Percentiles rank a stretch among this genome's conserved stretches.
phyloP scores from a whole-genome alignment of 2,329 filamentous ascomycete genomes.

The Chaetomiaceae sp. region DNA sequence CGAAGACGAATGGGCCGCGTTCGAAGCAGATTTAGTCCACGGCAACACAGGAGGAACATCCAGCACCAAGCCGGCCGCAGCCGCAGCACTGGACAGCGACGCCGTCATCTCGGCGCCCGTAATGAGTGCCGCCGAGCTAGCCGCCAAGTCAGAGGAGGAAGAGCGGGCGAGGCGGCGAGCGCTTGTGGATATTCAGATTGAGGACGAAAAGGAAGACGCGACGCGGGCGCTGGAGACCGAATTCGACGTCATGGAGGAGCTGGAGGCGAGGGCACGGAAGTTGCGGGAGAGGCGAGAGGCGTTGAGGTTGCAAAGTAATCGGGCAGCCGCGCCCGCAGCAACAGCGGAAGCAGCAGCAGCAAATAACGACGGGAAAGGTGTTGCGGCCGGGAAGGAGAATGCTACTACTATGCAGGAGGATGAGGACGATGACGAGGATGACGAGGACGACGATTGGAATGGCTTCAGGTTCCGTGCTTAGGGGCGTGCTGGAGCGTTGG shows the following conservation, averaged over 20 bases:
- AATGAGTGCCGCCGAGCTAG: conserved; percentile 59
- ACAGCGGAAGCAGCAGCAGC: conserved; percentile 22
- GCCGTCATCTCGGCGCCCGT: conserved; percentile 67
- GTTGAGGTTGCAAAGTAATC: conserved; percentile 39
- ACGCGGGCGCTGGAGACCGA: conserved; percentile 68
- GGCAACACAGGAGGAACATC: conserved; percentile 37
- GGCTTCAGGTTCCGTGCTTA: conserved; percentile 49
- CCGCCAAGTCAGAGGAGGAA: conserved; percentile 47
- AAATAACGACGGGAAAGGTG: conserved; percentile 25
- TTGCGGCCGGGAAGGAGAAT: conserved; percentile 32
- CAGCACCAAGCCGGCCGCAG: conserved; percentile 9
- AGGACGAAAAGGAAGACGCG: conserved; percentile 72
- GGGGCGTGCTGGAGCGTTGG: not conserved
- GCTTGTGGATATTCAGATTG: conserved; percentile 51
- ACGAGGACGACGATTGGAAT: conserved; percentile 55
- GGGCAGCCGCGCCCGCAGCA: conserved; percentile 9
- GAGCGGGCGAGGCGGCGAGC: conserved; percentile 49
- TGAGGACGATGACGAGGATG: conserved; percentile 43
- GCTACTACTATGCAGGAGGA: conserved; percentile 27
- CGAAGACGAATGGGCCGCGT: conserved; percentile 81
- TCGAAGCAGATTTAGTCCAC: conserved; percentile 69
- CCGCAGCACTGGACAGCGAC: conserved; percentile 32
- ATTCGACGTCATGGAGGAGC: conserved; percentile 76
- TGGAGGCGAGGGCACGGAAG: conserved; percentile 65
- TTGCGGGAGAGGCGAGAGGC: conserved; percentile 69